Base-by-base conservation (phyloP, 495 filamentous ascomycete genomes). In the Penicillium odoratum region DNA sequence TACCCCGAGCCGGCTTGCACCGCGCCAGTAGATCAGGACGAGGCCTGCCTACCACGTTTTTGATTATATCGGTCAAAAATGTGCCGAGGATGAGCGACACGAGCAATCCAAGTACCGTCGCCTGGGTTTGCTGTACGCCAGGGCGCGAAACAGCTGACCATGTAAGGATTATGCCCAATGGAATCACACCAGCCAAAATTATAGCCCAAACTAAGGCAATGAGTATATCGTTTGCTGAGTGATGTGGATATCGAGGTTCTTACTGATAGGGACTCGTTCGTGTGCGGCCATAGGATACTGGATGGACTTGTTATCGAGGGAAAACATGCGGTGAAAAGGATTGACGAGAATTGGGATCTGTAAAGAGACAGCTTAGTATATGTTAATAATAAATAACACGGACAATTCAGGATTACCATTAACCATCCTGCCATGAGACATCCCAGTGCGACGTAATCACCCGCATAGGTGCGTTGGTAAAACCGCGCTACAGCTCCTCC, bases 41-140 rank as follows among this genome's bases (percentile, higher is more conserved):
- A 18, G 95, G 93, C 16, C 95, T 81, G 16, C 94, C 94, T 42
- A 96, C 90, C 0, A 86, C 82, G 68, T 98, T 97, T 67, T 99
- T 99, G 57, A 98, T 79, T 0, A 93, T 74, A 63, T 98, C 95
- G 51, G 95, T 97, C 9, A 98, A 76, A 69, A 97, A 87, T 3
- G 83, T 80, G 3, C 91, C 88, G 18, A 97, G 79, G 70, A 91
- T 81, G 18, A 97, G 68, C 49, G 88, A 82, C 55, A 92, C 89
- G 16, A 86, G 71, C 34, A 98, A 81, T 5, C 91, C 90, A 4
- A 99, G 83, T 30, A 94, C 66, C 0, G 91, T 88, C 59, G 93
- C 91, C 66, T 98, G 95, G 33, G 87, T 80, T 67, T 96, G 94
- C 74, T 97, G 92, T 16, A 80, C 66, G 18, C 81, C 73, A 8